Evolutionary conservation across 2,329 filamentous ascomycete genomes (phyloP), one percentile per base, ranked within the genome.

Genomic region (Diaporthe sp.): DNA sequence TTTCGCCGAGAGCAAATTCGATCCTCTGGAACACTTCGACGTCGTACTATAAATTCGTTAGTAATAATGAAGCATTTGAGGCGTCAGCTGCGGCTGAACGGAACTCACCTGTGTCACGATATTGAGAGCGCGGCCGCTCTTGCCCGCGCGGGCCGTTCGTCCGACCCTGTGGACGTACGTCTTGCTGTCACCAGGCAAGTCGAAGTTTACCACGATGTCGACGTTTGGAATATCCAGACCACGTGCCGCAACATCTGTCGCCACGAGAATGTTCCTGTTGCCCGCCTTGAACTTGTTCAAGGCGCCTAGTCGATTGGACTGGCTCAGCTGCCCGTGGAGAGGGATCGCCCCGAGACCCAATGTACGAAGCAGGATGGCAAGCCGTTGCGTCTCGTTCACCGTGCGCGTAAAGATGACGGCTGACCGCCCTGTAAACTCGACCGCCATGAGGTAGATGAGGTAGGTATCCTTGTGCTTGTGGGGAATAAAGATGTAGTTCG

Each of bases 191-290:
- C 92, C 90, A 0, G 95, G 95, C 3, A 98, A 85, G 80, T 98
- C 95, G 78, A 92, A 94, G 55, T 76, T 75, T 28, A 76, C 35
- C n/a, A 77, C 73, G 7, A 75, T 54, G 77, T 97, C 95, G 17
- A 98, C 95, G n/a, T 91, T 93, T 17, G 95, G 95, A 61, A 98
- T 97, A 86, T 98, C 96, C 9, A 98, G 88, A 88, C 96, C 96
- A 82, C 96, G 92, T 1, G 96, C 94, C 1, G 96, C 96, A n/a
- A 98, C 95, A 82, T 98, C 96, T 0, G 96, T 98, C 15, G 95
- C 95, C 4, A 98, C 94, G 5, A 99, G 90, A 52, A 99, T 96
- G 77, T 97, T 92, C 55, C 95, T 89, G n/a, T 89, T 91, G 10
- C 92, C 92, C 4, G 93, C 88, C 72, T 93, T 92, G 88, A 99